Percentiles rank a stretch among this genome's conserved stretches.
These are phyloP conservation scores for Pseudogymnoascus sp. DNA, from an alignment of 2,329 filamentous ascomycete species.

Conservation along the genomic window DNA sequence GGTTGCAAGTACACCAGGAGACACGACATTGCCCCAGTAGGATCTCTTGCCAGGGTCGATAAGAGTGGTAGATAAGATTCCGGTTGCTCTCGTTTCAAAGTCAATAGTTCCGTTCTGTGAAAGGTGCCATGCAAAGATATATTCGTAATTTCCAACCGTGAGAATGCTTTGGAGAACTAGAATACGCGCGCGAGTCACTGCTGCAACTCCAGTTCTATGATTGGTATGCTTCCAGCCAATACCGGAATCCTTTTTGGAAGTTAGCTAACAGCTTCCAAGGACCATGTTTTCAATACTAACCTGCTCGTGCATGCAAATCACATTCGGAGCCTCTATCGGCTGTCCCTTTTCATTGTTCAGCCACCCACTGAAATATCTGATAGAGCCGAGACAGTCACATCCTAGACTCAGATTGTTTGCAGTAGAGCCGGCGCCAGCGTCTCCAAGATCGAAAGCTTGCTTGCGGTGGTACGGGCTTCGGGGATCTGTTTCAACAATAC, in stretches of 20 bases:
- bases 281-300: slow-evolving; percentile 27
- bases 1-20: slow-evolving; percentile 84
- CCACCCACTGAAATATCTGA: slow-evolving; percentile 84
- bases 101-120: slow-evolving; percentile 90
- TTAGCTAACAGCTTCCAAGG: no score
- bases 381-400: slow-evolving; percentile 82
- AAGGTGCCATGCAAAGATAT: slow-evolving; percentile 80
- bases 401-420: slow-evolving; percentile 69
- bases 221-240: slow-evolving; percentile 93
- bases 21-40: slow-evolving; percentile 80
- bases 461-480: slow-evolving; percentile 78
- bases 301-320: slow-evolving; percentile 92
- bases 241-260: slow-evolving; percentile 47
- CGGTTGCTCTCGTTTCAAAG: slow-evolving; percentile 84
- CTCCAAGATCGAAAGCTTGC: slow-evolving; percentile 73
- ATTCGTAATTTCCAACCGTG: slow-evolving; percentile 94
- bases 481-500: slow-evolving; percentile 43
- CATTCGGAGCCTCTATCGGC: slow-evolving; percentile 81
- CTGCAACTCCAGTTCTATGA: slow-evolving; percentile 80
- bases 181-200: slow-evolving; percentile 79
- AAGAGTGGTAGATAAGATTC: slow-evolving; percentile 85
- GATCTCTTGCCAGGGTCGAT: slow-evolving; percentile 45
- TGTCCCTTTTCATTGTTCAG: slow-evolving; percentile 73
- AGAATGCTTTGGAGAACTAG: slow-evolving; percentile 87
- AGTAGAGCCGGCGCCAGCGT: slow-evolving; percentile 79